A percentile compares a stretch with the other conserved stretches of the same genome.
phyloP scores from a whole-genome alignment of 805 yeast genomes.

The Monosporozyma servazzii region DNA sequence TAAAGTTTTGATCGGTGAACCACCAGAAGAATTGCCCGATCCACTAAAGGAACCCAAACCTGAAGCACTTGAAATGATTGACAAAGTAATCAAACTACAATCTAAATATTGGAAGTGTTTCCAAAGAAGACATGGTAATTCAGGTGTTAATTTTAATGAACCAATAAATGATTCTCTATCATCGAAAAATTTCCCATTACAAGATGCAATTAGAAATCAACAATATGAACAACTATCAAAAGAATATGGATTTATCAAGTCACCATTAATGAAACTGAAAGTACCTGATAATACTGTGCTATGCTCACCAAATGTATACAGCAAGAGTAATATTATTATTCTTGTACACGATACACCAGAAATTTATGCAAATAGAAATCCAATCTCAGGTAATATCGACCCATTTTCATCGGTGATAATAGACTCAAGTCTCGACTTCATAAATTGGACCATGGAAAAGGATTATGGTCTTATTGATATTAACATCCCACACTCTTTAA shows the following conservation, averaged over 20 bases:
- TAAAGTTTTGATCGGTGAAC: constrained; percentile 85
- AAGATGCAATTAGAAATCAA: constrained; percentile 65
- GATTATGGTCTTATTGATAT: constrained; percentile 79
- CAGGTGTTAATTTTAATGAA: constrained; percentile 31
- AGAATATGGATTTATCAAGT: constrained; percentile 48
- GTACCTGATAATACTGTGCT: constrained; percentile 31
- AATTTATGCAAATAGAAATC: constrained; percentile 80
- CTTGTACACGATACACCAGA: constrained; percentile 87
- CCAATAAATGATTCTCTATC: constrained; percentile 24
- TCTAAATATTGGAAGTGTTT: constrained; percentile 82
- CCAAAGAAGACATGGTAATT: constrained; percentile 50
- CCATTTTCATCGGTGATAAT: constrained; percentile 62
- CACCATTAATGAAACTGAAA: constrained; percentile 50
- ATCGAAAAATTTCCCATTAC: constrained; percentile 42
- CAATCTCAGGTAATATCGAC: constrained; percentile 69
- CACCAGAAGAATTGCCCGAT: constrained; percentile 70
- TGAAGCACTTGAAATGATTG: constrained; percentile 71
- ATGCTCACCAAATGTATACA: constrained; percentile 60
- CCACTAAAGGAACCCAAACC: constrained; percentile 47
- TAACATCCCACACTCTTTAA: constrained; percentile 52
- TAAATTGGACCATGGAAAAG: constrained; percentile 54
- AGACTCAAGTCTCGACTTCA: constrained; percentile 62
- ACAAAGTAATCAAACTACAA: constrained; percentile 71
- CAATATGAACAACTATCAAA: constrained; percentile 53
- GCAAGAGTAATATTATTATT: constrained; percentile 54